Evolutionary conservation across 305 asterid genomes (phyloP), one percentile per base, ranked within the genome.

Genomic region (Solanum aculeatissimum): DNA sequence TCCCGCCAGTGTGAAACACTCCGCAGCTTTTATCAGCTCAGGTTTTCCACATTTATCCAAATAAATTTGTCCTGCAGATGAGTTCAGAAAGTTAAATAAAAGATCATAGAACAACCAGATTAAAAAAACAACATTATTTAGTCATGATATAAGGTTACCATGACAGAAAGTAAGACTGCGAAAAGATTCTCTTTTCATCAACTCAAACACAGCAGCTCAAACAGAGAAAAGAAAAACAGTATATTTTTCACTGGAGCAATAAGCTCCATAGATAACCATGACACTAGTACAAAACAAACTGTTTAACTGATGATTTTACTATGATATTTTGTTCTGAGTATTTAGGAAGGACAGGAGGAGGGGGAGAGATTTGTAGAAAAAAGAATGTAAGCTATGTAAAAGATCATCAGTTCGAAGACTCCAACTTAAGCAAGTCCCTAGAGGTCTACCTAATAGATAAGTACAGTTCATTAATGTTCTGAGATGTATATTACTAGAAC

Each of bases 1-100:
- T 58, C 88, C 90, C 15, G 94, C 96, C 81, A 87, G 79, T 35
- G 65, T 85, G 86, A 94, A 94, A 84, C 97, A 94, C 84, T 93
- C 97, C 1, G 94, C 98, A 12, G 96, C 95, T 87, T 89, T 93
- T 75, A 84, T 62, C 19, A 91, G 69, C 65, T 86, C 93, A 3
- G 88, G 60, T 38, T 57, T 82, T 40, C 92, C 91, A 71, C 92
- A 89, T 75, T 91, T 92, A 45, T 89, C 89, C 78, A 88, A 57
- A 87, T 94, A 94, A 80, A 93, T 90, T 70, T 40, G 84, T 62
- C 97, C 97, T 94, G 87, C 23, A 78, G 81, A 74, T 84, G n/a
- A 49, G 65, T 47, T 47, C 4, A 4, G 29, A 21, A 74, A 21
- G 62, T 74, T 47, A 25, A 15, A 47, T 1, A 16, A 25, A 15